Evolutionary conservation across 768 basidiomycete genomes (phyloP).

Genomic region (Lactarius tabidus): DNA sequence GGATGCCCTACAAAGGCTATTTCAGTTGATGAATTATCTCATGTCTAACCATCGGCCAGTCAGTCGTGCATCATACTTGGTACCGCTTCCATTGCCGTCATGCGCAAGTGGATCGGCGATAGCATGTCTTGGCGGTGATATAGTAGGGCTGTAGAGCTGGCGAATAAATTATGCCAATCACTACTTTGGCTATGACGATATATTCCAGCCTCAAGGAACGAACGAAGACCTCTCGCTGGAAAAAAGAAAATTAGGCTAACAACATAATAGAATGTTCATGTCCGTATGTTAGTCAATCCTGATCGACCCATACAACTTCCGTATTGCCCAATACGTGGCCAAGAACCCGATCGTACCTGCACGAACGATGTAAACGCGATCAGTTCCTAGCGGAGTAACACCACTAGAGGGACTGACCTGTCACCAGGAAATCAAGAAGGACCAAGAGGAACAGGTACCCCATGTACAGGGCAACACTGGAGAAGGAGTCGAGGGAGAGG

Average conservation of each 20-base stretch:
- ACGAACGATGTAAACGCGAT: neutral
- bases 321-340: constrained; percentile 87
- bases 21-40: too few relatives aligned
- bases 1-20: too few relatives aligned
- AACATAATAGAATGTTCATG: neutral
- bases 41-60: too few relatives aligned
- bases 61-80: too few relatives aligned
- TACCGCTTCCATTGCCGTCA: too few relatives aligned
- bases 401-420: constrained; percentile 48
- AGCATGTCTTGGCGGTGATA: too few relatives aligned
- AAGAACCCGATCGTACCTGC: constrained; percentile 88
- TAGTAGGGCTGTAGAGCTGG: too few relatives aligned
- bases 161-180: neutral
- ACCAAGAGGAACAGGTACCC: constrained; percentile 85
- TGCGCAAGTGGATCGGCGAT: too few relatives aligned
- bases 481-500: constrained; percentile 77
- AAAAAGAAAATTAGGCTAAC: neutral
- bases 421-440: constrained; percentile 82
- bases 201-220: neutral
- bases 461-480: constrained; percentile 80
- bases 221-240: neutral
- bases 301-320: constrained; percentile 76
- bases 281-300: constrained; percentile 55
- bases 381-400: neutral
- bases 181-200: neutral